Percentiles rank a stretch among this genome's conserved stretches.
These are phyloP conservation scores for Pichia heedii DNA, from an alignment of 805 yeast genomes.

Conservation along the genomic window DNA sequence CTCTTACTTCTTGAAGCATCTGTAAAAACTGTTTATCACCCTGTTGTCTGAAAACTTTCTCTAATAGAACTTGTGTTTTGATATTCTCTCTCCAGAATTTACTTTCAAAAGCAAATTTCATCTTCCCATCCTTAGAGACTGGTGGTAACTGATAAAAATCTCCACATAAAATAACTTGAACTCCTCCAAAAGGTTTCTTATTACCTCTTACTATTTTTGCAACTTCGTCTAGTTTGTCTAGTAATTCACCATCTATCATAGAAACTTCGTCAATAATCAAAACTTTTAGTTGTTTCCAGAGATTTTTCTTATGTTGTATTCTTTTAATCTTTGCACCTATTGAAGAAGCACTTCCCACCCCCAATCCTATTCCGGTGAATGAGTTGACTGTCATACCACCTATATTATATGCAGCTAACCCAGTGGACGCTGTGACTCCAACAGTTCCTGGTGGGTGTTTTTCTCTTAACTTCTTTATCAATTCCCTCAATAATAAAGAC, in stretches of 20 bases:
- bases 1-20: conserved; percentile 69
- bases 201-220: conserved; percentile 43
- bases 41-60: conserved; percentile 66
- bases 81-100: conserved; percentile 53
- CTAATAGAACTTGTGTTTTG: conserved; percentile 46
- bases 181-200: conserved; percentile 63
- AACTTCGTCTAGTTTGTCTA: conserved; percentile 54
- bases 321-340: conserved; percentile 46
- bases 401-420: conserved; percentile 73
- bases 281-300: conserved; percentile 53
- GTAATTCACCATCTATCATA: conserved; percentile 64
- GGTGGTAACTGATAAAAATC: conserved; percentile 83
- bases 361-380: conserved; percentile 71
- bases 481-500: conserved; percentile 66
- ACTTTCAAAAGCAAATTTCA: conserved; percentile 57
- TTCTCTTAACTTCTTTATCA: conserved; percentile 44
- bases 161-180: conserved; percentile 68
- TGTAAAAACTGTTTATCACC: conserved; percentile 61
- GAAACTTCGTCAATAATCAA: conserved; percentile 71
- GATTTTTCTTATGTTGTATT: conserved; percentile 37
- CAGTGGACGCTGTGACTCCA: conserved; percentile 79
- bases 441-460: conserved; percentile 43
- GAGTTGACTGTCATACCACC: conserved; percentile 75
- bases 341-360: conserved; percentile 39
- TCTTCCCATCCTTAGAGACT: conserved; percentile 32